Base-by-base conservation (phyloP, 257 asterid species). In the Solanum corneliomulleri region DNA sequence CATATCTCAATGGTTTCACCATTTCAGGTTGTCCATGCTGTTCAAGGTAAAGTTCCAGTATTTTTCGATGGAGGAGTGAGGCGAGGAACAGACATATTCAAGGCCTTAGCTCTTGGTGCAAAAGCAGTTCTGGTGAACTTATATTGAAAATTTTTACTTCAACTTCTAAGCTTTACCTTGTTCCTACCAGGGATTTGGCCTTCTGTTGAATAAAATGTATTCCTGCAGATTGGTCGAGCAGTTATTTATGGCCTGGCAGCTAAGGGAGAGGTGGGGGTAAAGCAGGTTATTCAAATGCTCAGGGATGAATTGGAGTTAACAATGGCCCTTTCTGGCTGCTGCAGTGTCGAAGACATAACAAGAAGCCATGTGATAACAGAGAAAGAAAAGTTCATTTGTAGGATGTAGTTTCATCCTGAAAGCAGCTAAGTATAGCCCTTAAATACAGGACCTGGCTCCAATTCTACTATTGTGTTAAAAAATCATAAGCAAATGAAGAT, bases 21-120 rank as follows among this genome's bases (percentile, higher is more conserved):
- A 21, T 60, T 82, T 84, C 88, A 93, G 98, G 96, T 93, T 84
- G 93, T 91, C 74, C 69, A 49, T 75, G 93, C 94, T 75, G 95
- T 92, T 52, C 86, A 87, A 90, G 95, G 95, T 87, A 92, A 87
- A 89, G 87, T 93, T n/a, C 94, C 94, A 0, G 94, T 93, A 41
- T 85, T 92, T 35, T 44, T 94, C 18, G 96, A 94, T 86, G 98
- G 96, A 77, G 96, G 98, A 18, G 90, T 94, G 71, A 90, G 98
- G 86, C 92, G 98, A 18, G 96, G 96, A 83, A 92, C 96, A 5
- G 95, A 93, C 80, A 80, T 93, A 72, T 94, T 94, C 91, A 93
- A 94, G 92, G 96, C 94, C 91, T 90, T 94, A 76, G 95, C 95
- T 78, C 94, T 93, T 16, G 96, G 98, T 5, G 96, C 96, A 82